Base-by-base conservation (phyloP, 2,329 filamentous ascomycete genomes). In the Talaromyces piceae region DNA sequence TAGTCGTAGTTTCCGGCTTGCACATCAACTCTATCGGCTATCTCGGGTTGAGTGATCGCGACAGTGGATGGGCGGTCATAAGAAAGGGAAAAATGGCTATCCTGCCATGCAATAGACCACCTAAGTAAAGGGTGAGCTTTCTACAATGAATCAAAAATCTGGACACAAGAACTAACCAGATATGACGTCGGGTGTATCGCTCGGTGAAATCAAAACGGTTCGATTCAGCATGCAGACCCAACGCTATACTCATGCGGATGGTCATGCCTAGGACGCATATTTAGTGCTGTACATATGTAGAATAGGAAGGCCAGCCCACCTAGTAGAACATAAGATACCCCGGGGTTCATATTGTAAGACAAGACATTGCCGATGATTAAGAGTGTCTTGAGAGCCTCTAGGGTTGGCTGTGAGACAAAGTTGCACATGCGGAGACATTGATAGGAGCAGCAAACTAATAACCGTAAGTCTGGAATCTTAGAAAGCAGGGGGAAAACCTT, bases 31-130 rank as follows among this genome's bases (percentile, higher is more conserved):
- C 70, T 66, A 61, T 79, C 73, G 23, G 76, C 69, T 7, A 78
- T 77, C 43, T 75, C 72, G 1, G 73, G 72, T 53, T 76, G 74
- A 47, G 73, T 69, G n/a, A 79, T 76, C 5, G 78, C 77, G 23
- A 71, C 76, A 12, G 77, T 78, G 2, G 78, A 79, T 1, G 74
- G 75, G 31, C 81, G 69, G 58, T 84, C 81, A 58, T 83, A 84
- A 2, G 80, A 83, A 27, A 84, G 76, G 7, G 80, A 83, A 22
- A 84, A 74, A 44, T 83, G 71, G 51, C 78, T 82, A 58, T 84
- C 81, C 60, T 83, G 81, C 81, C 81, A 84, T 27, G 82, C 73
- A 56, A 83, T 73, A 2, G 79, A 79, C 81, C 81, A 84, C 74
- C 74, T 76, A 54, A 46, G n/a, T n/a, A 28, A 41, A 20, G 25